Evolutionary conservation across 2,329 filamentous ascomycete genomes (phyloP).

Genomic region (Colletotrichum magnum): DNA sequence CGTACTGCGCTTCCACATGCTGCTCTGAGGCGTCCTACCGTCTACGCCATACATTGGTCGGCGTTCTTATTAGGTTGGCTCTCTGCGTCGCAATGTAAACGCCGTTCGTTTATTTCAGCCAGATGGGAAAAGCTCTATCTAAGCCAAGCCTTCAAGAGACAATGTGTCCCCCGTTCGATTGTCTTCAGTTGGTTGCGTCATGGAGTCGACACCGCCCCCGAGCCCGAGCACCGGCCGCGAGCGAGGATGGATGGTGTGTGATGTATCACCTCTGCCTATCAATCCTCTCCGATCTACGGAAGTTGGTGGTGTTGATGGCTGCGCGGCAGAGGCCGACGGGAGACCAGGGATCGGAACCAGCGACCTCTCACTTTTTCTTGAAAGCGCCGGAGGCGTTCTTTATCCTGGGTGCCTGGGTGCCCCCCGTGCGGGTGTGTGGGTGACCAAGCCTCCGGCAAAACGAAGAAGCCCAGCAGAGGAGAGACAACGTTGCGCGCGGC

Average conservation of each 20-base stretch:
- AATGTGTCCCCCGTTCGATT: not conserved
- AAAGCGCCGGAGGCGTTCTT: slow-evolving; percentile 39
- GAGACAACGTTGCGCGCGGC: slow-evolving; percentile 6
- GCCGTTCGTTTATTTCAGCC: not conserved
- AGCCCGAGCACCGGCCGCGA: slow-evolving; percentile 7
- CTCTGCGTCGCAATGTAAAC: slow-evolving; percentile 14
- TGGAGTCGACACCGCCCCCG: slow-evolving; percentile 20
- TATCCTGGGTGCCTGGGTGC: slow-evolving; percentile 12
- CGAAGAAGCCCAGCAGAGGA: not conserved
- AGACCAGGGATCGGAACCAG: slow-evolving; percentile 16
- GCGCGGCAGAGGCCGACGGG: slow-evolving; percentile 29
- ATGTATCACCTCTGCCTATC: slow-evolving; percentile 15
- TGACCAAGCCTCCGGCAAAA: not conserved
- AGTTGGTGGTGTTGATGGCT: slow-evolving; percentile 22
- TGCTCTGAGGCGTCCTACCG: not conserved
- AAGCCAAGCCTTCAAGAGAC: not conserved
- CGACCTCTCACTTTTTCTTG: slow-evolving; percentile 13
- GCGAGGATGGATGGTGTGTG: slow-evolving; percentile 7
- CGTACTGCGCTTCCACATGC: slow-evolving; percentile 34
- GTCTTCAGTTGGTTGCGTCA: slow-evolving; percentile 18
- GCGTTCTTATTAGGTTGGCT: not conserved
- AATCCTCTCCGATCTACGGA: slow-evolving; percentile 34
- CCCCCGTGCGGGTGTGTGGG: not conserved
- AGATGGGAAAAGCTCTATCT: too few species aligned
- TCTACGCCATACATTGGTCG: not conserved